Evolutionary conservation across 2,329 filamentous ascomycete species (phyloP), one percentile per base, ranked within the genome.

Genomic region (Scytalidium sp.): DNA sequence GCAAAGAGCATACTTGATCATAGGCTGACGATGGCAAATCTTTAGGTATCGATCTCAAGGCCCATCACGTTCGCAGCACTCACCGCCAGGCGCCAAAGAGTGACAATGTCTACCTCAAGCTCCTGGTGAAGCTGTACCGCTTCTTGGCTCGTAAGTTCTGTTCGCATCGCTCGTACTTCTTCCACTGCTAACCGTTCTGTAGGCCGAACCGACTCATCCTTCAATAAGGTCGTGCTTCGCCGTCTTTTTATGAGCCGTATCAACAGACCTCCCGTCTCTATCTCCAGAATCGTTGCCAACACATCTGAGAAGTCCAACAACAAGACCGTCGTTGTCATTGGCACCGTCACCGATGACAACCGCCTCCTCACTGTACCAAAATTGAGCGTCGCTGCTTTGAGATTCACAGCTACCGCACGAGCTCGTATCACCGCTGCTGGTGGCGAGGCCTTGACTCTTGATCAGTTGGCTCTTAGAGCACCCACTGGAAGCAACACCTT

Each of bases 191-290:
- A 21, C 3, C 3, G 3, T 39, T n/a, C 20, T 55, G 23, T 66
- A 95, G 90, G 91, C 78, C 92, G 94, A 72, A 99, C 94, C 72
- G 94, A 97, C 75, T 84, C 90, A 61, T 84, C 83, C 79, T 99
- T 99, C 89, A 99, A 99, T 88, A 95, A 96, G 83, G 89, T 94
- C 68, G 85, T 99, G 71, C 89, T 99, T 68, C 91, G 93, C 74
- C 90, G 94, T 70, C 88, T 99, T 56, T 96, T 96, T 73, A 96
- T 94, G 90, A 96, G 91, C 75, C 90, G 92, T 78, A 96, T 95
- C 79, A 97, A 97, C 88, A 88, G 92, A 66, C 90, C 90, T 56
- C 91, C 94, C 60, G 86, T 99, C 69, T 97, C 92, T 55, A 82
- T 99, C 68, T 97, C 92, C 63, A 89, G 93, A 75, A 90, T 97